Evolutionary conservation across 1,284 basidiomycete species (phyloP), one percentile per base, ranked within the genome.

Genomic region (Pascua guehoae): DNA sequence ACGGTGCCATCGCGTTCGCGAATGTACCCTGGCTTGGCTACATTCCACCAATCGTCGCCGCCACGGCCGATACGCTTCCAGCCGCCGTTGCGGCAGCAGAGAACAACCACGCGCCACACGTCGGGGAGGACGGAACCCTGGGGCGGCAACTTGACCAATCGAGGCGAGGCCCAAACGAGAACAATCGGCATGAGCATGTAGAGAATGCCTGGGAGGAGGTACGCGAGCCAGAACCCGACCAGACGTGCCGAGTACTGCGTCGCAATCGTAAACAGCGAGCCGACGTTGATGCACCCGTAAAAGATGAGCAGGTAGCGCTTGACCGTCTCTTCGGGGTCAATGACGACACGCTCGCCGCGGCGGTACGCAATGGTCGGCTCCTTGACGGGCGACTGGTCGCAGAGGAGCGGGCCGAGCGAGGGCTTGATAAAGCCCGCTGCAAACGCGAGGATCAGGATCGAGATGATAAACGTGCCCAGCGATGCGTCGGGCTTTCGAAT

Each of bases 41-140:
- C 60, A 61, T 76, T 67, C 80, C 80, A 81, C 62, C 79, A 79
- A 36, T 68, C 65, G 32, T 74, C 67, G 54, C 75, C 75, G 39
- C 72, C 69, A 42, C 56, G 54, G 45, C 51, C 51, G 9, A 53
- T 36, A 15, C 45, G 39, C 45, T 41, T 47, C 45, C 44, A 53
- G 38, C 51, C 51, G 24, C 73, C 41, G 45, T 71, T 55, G 7
- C 49, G 39, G 57, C 71, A 55, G 15, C 70, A 56, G 15, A 51
- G 39, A 42, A 53, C 58, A 57, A 72, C 58, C 32, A 76, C 76
- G 55, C 69, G 55, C 54, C 66, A 44, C 5, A 53, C 39, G 52
- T 80, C 76, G 49, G 70, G 58, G 16, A 80, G 65, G 18, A 82
- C 78, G 11, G 79, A 79, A n/a, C 81, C 80, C 24, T 75, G 68